phyloP scores from a whole-genome alignment of 345 rosid species.

The Linum trigynum region DNA sequence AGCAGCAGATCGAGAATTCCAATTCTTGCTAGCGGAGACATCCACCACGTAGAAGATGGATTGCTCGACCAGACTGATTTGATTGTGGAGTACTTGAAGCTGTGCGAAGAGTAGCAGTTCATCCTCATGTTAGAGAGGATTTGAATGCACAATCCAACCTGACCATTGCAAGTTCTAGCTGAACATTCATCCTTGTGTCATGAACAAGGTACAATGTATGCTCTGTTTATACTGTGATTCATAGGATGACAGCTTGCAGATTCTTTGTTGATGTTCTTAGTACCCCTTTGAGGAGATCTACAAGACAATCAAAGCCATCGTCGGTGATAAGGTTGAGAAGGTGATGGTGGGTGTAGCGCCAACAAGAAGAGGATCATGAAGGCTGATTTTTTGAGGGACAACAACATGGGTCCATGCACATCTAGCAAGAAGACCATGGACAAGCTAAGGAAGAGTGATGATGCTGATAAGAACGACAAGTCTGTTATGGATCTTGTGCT shows the following conservation, averaged over 20 bases:
- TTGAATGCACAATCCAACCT: too few species aligned
- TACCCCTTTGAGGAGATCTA: constrained; percentile 66
- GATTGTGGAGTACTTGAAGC: too few species aligned
- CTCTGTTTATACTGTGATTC: too few species aligned
- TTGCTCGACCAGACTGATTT: too few species aligned
- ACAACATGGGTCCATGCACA: constrained; percentile 82
- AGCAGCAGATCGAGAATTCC: constrained; percentile 40
- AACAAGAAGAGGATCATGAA: constrained; percentile 94
- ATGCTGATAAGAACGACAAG: constrained; percentile 72
- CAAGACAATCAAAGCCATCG: constrained; percentile 65
- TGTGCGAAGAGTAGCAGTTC: too few species aligned
- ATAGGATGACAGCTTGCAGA: too few species aligned
- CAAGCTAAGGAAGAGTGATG: constrained; percentile 72
- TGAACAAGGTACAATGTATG: too few species aligned
- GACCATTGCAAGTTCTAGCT: too few species aligned
- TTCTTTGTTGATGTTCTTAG: background rate
- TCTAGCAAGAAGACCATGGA: constrained; percentile 92
- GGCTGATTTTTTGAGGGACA: constrained; percentile 78
- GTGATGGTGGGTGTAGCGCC: constrained; percentile 86
- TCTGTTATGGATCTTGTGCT: constrained; percentile 75
- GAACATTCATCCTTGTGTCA: too few species aligned
- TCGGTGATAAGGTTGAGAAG: constrained; percentile 75
- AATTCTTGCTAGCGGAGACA: too few species aligned
- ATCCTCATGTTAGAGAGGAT: constrained; percentile 32
- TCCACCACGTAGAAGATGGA: too few species aligned